Conservation (phyloP, 176 grass and related monocot genomes). For the Eragrostis curvula region DNA sequence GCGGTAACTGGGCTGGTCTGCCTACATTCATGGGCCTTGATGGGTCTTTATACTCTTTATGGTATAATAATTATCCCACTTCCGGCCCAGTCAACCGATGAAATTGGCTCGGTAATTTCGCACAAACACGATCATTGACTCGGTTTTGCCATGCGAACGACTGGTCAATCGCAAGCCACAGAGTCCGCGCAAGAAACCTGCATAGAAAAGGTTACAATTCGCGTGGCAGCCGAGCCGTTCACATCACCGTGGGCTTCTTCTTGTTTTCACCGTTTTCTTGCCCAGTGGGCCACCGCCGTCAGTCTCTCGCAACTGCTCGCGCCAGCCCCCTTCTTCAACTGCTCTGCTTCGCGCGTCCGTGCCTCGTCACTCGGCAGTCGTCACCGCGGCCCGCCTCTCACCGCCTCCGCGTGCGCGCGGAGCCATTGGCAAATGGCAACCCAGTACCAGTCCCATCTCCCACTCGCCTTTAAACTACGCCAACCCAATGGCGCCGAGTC, state of each 20-base stretch:
- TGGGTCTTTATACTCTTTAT: too few relatives aligned
- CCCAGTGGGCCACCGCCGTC: conserved; percentile 21
- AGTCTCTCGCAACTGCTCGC: not conserved
- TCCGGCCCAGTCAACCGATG: too few relatives aligned
- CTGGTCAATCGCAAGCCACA: not conserved
- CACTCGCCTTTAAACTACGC: conserved; percentile 4
- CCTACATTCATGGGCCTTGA: too few relatives aligned
- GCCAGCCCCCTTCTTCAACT: not conserved
- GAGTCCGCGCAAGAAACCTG: conserved; percentile 12
- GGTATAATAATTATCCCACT: too few relatives aligned
- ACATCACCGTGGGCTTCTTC: not conserved
- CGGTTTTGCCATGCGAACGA: not conserved
- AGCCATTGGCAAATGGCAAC: conserved; percentile 23
- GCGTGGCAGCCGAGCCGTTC: not conserved
- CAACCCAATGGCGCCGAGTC: conserved; percentile 19
- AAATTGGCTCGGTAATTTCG: too few relatives aligned
- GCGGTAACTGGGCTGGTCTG: too few relatives aligned
- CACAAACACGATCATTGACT: too few relatives aligned
- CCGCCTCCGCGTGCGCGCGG: not conserved
- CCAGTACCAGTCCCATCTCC: not conserved
- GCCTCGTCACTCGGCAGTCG: not conserved
- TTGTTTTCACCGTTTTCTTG: not conserved
- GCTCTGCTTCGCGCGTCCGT: not conserved
- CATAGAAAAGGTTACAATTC: not conserved
- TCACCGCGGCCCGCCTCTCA: not conserved